Conservation (phyloP, 306 rosid species). For the Cicer pinnatifidum region DNA sequence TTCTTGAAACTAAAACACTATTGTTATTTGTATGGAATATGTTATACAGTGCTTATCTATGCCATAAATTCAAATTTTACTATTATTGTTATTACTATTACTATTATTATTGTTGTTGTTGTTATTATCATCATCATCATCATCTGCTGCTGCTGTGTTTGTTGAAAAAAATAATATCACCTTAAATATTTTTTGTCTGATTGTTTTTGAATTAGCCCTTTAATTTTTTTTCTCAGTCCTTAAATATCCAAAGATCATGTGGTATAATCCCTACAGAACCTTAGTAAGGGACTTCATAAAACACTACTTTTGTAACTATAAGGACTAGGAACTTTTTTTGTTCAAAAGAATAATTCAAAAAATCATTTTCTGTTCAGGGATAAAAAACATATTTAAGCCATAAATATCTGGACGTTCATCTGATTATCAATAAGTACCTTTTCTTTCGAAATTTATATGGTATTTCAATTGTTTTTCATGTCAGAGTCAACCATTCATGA, state of each 20-base stretch:
- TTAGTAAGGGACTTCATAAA: not conserved
- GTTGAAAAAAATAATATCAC: slow-evolving; percentile 16
- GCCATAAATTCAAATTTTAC: slow-evolving; percentile 29
- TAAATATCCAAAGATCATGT: not conserved
- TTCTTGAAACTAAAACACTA: slow-evolving; percentile 23
- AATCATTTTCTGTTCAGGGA: not conserved
- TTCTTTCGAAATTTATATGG: slow-evolving; percentile 33
- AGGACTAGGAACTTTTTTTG: not conserved
- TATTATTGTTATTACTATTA: not conserved
- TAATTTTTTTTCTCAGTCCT: not conserved
- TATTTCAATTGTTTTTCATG: slow-evolving; percentile 36
- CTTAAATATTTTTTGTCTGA: not conserved
- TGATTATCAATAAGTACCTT: slow-evolving; percentile 12
- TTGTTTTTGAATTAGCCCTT: not conserved
- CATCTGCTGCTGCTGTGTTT: not conserved
- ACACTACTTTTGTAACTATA: not conserved
- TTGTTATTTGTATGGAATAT: slow-evolving; percentile 4
- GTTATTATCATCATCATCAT: too few relatives aligned
- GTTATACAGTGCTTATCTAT: slow-evolving; percentile 28
- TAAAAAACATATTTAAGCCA: not conserved
- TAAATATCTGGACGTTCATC: slow-evolving; percentile 12
- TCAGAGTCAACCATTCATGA: slow-evolving; percentile 30
- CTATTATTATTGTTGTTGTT: not conserved
- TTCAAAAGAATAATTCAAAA: not conserved
- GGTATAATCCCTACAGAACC: not conserved